A percentile compares a stretch with the other conserved stretches of the same genome.
Evolutionary conservation across 2,329 filamentous ascomycete species (phyloP).

Genomic region (Alternaria metachromatica): DNA sequence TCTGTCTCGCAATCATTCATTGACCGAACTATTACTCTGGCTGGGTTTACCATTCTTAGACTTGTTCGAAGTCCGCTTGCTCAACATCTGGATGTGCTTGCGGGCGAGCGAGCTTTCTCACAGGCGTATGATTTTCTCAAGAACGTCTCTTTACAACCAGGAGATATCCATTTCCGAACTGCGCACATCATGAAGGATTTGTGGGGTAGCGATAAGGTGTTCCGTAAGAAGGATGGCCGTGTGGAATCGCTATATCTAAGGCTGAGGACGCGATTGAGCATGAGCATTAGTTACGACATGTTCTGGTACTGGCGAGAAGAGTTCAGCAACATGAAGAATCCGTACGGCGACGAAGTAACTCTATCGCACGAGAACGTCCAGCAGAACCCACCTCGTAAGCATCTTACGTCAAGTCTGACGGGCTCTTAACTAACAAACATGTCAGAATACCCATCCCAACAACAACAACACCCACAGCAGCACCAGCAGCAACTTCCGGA

Average conservation of each 20-base stretch:
- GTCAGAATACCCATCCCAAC: slow-evolving; percentile 24
- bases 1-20: slow-evolving; percentile 43
- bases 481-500: slow-evolving; percentile 20
- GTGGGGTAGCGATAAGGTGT: slow-evolving; percentile 44
- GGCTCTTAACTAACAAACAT: slow-evolving; percentile 12
- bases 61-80: slow-evolving; percentile 40
- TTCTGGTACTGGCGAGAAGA: slow-evolving; percentile 51
- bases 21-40: slow-evolving; percentile 42
- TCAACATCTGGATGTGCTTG: slow-evolving; percentile 39
- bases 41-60: slow-evolving; percentile 43
- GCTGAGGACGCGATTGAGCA: slow-evolving; percentile 43
- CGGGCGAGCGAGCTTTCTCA: slow-evolving; percentile 45
- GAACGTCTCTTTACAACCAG: slow-evolving; percentile 41
- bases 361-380: slow-evolving; percentile 29
- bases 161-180: slow-evolving; percentile 39
- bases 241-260: slow-evolving; percentile 42
- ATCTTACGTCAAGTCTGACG: not conserved
- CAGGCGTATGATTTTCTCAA: slow-evolving; percentile 41
- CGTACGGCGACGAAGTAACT: slow-evolving; percentile 41
- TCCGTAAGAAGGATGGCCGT: slow-evolving; percentile 40
- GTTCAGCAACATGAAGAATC: slow-evolving; percentile 46
- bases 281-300: slow-evolving; percentile 50
- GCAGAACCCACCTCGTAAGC: slow-evolving; percentile 40
- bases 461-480: slow-evolving; percentile 11
- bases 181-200: slow-evolving; percentile 44